These are phyloP conservation scores for Botryotinia narcissicola DNA, from an alignment of 2,329 filamentous ascomycete genomes.

Conservation along the genomic window DNA sequence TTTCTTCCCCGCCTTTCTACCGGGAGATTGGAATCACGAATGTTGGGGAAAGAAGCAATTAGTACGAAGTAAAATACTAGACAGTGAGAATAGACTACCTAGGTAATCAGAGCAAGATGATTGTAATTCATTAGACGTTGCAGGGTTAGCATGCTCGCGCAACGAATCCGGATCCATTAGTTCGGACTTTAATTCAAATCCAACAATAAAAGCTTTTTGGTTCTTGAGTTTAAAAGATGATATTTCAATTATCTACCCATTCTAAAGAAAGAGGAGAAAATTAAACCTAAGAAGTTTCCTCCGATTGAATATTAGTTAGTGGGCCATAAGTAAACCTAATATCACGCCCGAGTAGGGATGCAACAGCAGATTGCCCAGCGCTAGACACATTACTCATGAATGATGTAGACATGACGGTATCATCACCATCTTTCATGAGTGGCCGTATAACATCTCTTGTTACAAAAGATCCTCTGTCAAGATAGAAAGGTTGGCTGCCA, in stretches of 20 bases:
- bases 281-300: not conserved
- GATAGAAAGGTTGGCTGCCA: slow-evolving; percentile 10
- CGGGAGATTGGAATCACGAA: not conserved
- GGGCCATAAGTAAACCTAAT: slow-evolving; percentile 3
- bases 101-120: not conserved
- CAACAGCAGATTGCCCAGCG: slow-evolving; percentile 2
- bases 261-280: not conserved
- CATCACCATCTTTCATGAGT: slow-evolving; percentile 3
- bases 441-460: slow-evolving; percentile 14
- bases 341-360: not conserved
- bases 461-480: slow-evolving; percentile 4
- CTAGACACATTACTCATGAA: not conserved
- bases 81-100: not conserved
- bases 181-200: not conserved
- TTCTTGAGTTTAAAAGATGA: not conserved
- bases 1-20: slow-evolving; percentile 1
- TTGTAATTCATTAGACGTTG: not conserved
- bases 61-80: not conserved
- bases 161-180: not conserved
- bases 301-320: not conserved
- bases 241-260: not conserved
- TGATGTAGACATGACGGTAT: not conserved
- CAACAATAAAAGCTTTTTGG: not conserved
- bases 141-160: no score
- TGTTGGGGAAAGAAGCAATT: not conserved